Conservation (phyloP, 805 yeast species). For the Ogataea salicorniae region DNA sequence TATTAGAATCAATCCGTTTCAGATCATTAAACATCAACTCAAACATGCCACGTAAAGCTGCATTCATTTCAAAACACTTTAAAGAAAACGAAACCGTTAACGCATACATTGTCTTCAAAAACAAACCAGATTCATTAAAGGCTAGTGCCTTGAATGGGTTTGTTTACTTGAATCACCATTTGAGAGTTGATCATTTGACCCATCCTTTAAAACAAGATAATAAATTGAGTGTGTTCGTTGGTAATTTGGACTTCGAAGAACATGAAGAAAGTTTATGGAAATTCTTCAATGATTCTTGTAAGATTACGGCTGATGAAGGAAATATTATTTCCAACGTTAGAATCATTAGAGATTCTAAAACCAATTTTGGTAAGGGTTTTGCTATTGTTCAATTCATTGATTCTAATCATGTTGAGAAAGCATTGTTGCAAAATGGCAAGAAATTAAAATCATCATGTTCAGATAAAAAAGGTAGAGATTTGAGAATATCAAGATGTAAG, state of each 20-base stretch:
- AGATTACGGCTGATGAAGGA: constrained; percentile 39
- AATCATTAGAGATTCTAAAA: constrained; percentile 84
- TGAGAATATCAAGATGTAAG: constrained; percentile 74
- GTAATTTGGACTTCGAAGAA: constrained; percentile 90
- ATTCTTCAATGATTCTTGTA: constrained; percentile 52
- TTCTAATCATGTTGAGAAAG: constrained; percentile 68
- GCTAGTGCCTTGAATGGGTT: constrained; percentile 56
- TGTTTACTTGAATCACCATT: constrained; percentile 65
- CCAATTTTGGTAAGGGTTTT: constrained; percentile 95
- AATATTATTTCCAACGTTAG: constrained; percentile 74
- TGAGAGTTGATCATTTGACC: constrained; percentile 88
- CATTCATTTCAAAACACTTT: constrained; percentile 73
- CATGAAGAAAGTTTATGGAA: constrained; percentile 85
- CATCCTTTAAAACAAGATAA: constrained; percentile 86
- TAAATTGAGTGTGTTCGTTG: constrained; percentile 82
- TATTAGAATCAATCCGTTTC: constrained; percentile 75
- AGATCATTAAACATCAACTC: constrained; percentile 89
- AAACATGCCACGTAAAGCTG: constrained; percentile 86
- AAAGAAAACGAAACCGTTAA: constrained; percentile 77
- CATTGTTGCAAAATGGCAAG: constrained; percentile 71
- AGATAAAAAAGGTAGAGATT: constrained; percentile 43
- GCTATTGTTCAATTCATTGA: constrained; percentile 91
- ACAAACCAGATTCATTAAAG: constrained; percentile 43
- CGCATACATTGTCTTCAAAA: constrained; percentile 78
- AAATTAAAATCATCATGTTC: constrained; percentile 31